phyloP scores from a whole-genome alignment of 2,329 filamentous ascomycete species.

The Fusarium brachygibbosum region DNA sequence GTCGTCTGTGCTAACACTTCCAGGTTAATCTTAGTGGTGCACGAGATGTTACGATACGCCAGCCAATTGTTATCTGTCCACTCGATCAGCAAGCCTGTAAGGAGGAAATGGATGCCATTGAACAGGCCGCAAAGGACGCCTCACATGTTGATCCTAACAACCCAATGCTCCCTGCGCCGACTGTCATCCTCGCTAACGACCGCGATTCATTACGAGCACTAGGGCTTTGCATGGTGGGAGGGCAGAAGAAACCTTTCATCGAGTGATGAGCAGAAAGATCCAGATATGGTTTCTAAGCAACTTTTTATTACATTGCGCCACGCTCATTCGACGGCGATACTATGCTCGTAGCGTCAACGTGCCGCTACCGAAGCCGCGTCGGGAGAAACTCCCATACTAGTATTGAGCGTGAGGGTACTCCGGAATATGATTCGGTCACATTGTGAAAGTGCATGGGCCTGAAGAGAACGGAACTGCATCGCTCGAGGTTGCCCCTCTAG shows the following conservation, averaged over 20 bases:
- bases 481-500: constrained; percentile 23
- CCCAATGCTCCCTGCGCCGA: constrained; percentile 89
- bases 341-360: constrained; percentile 28
- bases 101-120: constrained; percentile 98
- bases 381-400: constrained; percentile 37
- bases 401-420: constrained; percentile 25
- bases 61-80: constrained; percentile 96
- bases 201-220: constrained; percentile 72
- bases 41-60: constrained; percentile 87
- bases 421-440: constrained; percentile 20
- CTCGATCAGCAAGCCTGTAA: constrained; percentile 96
- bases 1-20: constrained; percentile 41
- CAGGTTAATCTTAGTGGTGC: constrained; percentile 91
- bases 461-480: constrained; percentile 10
- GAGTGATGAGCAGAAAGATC: constrained; percentile 58
- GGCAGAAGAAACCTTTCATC: constrained; percentile 75
- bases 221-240: constrained; percentile 73
- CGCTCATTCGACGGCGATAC: constrained; percentile 23
- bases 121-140: constrained; percentile 94
- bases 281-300: constrained; percentile 33
- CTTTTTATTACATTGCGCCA: constrained; percentile 25
- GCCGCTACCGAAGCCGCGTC: constrained; percentile 35
- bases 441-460: constrained; percentile 9
- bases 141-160: constrained; percentile 88
- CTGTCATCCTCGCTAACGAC: constrained; percentile 84